Base-by-base conservation (phyloP, 352 stramenopile species). In the Globisporangium nodosum region DNA sequence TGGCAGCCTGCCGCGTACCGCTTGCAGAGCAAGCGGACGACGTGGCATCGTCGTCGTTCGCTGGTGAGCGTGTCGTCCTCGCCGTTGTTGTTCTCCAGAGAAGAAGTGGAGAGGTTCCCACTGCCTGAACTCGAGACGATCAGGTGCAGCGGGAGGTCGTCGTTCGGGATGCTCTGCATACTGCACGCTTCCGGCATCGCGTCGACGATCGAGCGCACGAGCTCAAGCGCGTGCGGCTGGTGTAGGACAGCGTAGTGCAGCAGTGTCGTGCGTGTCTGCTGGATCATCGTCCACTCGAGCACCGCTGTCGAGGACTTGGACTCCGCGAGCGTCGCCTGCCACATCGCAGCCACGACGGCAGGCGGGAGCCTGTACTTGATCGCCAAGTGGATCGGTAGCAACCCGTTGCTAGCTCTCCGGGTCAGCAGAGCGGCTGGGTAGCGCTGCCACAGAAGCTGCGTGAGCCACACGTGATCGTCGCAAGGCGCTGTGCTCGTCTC, bases 181-280 rank as follows among this genome's bases (percentile, higher is more conserved):
- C 13, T 60, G 49, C 68, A 74, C 13, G 71, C 60, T 18, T 48
- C 54, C 3, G 77, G 71, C 58, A 77, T 69, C 5, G 43, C 43
- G 0, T 58, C 51, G 2, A 88, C 24, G 9, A 91, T 20, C 21
- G 66, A 40, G 13, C 68, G 58, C 0, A 86, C 43, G 21, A 85
- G 54, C n/a, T 33, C 40, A 0, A 61, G 60, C n/a, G 58, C 49
- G 16, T 52, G 31, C 6, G 69, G 58, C 6, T 79, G 68, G 54
- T 88, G 74, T 0, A 88, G 52, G 7, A 89, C 52, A 12, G 60
- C 66, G 33, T 86, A 91, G 20, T 89, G 81, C 31, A 91, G 55
- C 15, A 88, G 60, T 7, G 81, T 86, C 21, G 68, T 83, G 16
- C 60, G 55, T 8, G 69, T 85, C 2, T 49, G 61, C 15, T 33